Base-by-base conservation (phyloP, 441 rosid species). In the Erodium texanum region DNA sequence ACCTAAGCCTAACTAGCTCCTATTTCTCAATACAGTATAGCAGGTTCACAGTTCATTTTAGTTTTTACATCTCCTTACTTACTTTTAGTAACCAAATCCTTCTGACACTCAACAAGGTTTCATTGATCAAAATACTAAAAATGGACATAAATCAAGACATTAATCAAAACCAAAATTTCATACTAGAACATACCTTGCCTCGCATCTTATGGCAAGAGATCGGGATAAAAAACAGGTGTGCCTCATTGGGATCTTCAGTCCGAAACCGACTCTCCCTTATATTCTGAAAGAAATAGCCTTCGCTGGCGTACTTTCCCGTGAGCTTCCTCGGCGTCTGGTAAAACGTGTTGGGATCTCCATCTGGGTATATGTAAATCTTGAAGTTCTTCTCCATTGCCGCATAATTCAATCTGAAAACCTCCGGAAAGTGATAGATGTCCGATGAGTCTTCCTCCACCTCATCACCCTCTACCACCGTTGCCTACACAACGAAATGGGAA, bases 141-240 rank as follows among this genome's bases (percentile, higher is more conserved):
- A 36, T 36, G 43, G 9, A 2, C 36, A 32, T 32, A 32, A 32
- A 32, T 32, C 43, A 36, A 36, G 4, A 36, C 43, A 36, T 36
- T 36, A 36, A 36, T 8, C 43, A 36, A 36, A 36, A 36, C 43
- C 43, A 2, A 36, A 36, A 36, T 4, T 36, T 36, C 43, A 36
- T 8, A 36, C 9, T 36, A 6, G 43, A 36, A 50, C 67, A 64
- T 75, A 89, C 99, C 95, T 89, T 89, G 73, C 97, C 97, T n/a
- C 99, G 92, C 97, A 93, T 91, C 83, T 93, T 93, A 72, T 91
- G 99, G 78, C 95, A 89, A 2, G 97, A 93, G 36, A 93, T 85
- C 10, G 97, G 99, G 66, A 91, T 83, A 78, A 89, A 88, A 74
- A 93, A 93, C 71, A 87, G 86, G 77, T 91, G 88, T 5, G 99